Evolutionary conservation across 2,329 filamentous ascomycete species (phyloP).

Genomic region (Thielaviopsis ethacetica): DNA sequence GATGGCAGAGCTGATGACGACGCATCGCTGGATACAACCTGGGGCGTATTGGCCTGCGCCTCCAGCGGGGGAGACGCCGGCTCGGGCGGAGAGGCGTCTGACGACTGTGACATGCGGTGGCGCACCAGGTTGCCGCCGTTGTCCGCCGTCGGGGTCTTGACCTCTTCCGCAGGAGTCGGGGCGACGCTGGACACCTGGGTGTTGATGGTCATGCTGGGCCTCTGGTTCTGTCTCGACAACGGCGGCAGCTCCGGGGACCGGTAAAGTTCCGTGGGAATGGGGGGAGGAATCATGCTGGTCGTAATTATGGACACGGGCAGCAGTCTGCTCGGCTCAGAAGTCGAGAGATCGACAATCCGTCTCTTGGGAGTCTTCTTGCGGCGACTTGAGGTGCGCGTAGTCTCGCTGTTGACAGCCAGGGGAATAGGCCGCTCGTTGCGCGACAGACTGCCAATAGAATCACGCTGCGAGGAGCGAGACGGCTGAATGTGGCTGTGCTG

Average conservation of each 20-base stretch:
- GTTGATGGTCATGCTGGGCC: conserved; percentile 1
- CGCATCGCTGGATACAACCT: conserved; percentile 7
- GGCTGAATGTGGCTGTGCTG: conserved; percentile 20
- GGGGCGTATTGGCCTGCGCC: conserved; percentile 5
- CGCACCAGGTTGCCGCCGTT: background rate
- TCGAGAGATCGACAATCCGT: conserved; percentile 48
- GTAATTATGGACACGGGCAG: conserved; percentile 6
- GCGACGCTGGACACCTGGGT: background rate
- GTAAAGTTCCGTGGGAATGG: conserved; percentile 4
- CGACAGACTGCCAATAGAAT: conserved; percentile 24
- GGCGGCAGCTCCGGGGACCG: background rate
- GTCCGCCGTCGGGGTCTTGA: background rate
- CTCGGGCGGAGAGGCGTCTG: conserved; percentile 9
- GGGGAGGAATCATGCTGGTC: conserved; percentile 7
- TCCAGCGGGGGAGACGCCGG: conserved; percentile 8
- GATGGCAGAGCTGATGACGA: conserved; percentile 2
- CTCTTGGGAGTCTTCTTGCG: conserved; percentile 44
- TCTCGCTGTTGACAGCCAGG: conserved; percentile 39
- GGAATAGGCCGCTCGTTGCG: conserved; percentile 43
- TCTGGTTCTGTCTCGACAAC: background rate
- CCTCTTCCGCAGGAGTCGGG: background rate
- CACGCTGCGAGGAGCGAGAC: background rate
- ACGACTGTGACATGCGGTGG: conserved; percentile 11
- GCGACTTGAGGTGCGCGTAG: conserved; percentile 41
- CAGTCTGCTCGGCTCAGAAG: conserved; percentile 24